phyloP scores from a whole-genome alignment of 352 stramenopile genomes.

The Globisporangium apiculatum region DNA sequence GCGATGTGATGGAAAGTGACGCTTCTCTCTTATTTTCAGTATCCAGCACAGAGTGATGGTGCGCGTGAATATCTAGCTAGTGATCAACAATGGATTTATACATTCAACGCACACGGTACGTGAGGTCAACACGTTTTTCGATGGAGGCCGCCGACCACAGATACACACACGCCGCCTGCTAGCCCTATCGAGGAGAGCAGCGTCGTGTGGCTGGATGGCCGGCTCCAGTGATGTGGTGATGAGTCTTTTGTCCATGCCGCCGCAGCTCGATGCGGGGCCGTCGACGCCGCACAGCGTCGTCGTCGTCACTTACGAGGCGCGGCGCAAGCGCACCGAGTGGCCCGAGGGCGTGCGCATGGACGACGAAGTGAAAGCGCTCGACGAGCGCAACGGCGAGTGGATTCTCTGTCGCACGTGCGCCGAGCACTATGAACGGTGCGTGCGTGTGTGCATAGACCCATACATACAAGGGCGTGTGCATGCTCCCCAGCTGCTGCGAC shows the following conservation, averaged over 20 bases:
- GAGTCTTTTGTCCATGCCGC: constrained; percentile 14
- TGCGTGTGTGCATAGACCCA: not conserved
- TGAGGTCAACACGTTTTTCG: not conserved
- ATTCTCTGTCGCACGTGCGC: constrained; percentile 57
- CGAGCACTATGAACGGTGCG: constrained; percentile 36
- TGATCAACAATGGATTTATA: too few species aligned
- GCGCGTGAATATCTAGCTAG: too few species aligned
- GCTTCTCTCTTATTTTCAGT: too few species aligned
- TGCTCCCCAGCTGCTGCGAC: not conserved
- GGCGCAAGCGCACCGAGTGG: constrained; percentile 43
- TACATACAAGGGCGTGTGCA: not conserved
- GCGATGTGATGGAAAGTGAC: too few species aligned
- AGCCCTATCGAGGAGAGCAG: constrained; percentile 6
- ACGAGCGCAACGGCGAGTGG: constrained; percentile 57
- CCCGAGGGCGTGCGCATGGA: constrained; percentile 42
- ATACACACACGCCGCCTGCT: constrained; percentile 13
- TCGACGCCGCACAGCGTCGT: not conserved
- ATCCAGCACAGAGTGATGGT: too few species aligned
- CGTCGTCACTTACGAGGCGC: constrained; percentile 27
- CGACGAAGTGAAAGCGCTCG: constrained; percentile 40
- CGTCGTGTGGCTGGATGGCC: constrained; percentile 15
- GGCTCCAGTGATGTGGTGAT: constrained; percentile 15
- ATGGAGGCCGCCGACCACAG: not conserved
- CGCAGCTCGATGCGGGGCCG: constrained; percentile 3
- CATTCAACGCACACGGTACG: too few species aligned